Evolutionary conservation across 2,329 filamentous ascomycete species (phyloP).

Genomic region (Aspergillus sp.): DNA sequence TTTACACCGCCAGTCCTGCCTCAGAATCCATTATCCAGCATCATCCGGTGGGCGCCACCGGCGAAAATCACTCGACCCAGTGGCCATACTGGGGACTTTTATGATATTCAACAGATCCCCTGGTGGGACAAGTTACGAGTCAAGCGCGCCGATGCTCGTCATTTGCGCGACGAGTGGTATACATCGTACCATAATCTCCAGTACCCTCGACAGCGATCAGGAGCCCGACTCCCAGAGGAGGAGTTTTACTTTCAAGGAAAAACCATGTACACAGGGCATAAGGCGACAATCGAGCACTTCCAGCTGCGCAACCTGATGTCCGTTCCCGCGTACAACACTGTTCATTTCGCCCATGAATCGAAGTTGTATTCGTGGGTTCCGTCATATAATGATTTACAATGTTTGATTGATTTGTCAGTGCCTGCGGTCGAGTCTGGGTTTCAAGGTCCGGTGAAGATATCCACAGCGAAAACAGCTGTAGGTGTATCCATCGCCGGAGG

Average conservation of each 20-base stretch:
- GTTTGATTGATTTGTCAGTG: constrained; percentile 51
- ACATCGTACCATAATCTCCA: constrained; percentile 42
- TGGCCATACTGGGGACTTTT: constrained; percentile 27
- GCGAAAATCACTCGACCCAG: constrained; percentile 32
- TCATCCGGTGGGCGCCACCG: constrained; percentile 37
- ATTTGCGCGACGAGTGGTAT: constrained; percentile 42
- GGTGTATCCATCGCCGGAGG: constrained; percentile 56
- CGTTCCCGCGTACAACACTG: constrained; percentile 53
- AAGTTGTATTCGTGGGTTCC: constrained; percentile 53
- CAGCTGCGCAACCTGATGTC: constrained; percentile 60
- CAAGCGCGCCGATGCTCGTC: constrained; percentile 36
- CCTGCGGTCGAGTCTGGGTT: constrained; percentile 38
- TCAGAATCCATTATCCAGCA: constrained; percentile 31
- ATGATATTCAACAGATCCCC: constrained; percentile 44
- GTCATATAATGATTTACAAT: constrained; percentile 40
- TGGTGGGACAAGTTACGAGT: constrained; percentile 40
- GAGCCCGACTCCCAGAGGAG: constrained; percentile 34
- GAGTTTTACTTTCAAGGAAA: constrained; percentile 51
- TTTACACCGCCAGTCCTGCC: constrained; percentile 19
- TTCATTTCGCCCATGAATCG: constrained; percentile 53
- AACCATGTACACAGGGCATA: constrained; percentile 50
- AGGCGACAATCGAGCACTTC: constrained; percentile 56
- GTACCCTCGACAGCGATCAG: constrained; percentile 25
- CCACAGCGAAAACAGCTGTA: constrained; percentile 52
- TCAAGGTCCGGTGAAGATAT: constrained; percentile 47